A percentile compares a stretch with the other conserved stretches of the same genome.
Evolutionary conservation across 257 asterid genomes (phyloP).

Genomic region (Solanum ossicruentum): DNA sequence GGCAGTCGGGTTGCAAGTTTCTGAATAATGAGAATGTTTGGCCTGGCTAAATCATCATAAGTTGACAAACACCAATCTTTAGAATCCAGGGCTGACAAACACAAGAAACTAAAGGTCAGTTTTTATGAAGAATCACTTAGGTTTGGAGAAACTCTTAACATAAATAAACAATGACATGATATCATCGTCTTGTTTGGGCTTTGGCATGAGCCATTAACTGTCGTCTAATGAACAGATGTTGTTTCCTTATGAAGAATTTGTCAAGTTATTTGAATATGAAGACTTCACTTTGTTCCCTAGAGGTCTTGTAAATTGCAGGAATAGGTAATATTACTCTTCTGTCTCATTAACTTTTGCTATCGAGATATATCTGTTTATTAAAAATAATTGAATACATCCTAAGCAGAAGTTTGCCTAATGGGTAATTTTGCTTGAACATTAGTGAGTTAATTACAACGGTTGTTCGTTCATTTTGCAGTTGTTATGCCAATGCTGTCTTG

Average conservation of each 20-base stretch:
- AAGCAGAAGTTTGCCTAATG: background rate
- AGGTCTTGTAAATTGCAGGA: constrained; percentile 78
- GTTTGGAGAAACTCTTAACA: background rate
- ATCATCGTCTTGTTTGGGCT: background rate
- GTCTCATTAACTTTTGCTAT: background rate
- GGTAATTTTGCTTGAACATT: background rate
- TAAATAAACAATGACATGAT: background rate
- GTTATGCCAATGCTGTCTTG: constrained; percentile 86
- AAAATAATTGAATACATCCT: background rate
- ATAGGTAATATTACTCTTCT: constrained; percentile 39
- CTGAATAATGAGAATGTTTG: constrained; percentile 38
- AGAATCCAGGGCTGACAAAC: constrained; percentile 21
- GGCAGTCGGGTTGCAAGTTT: constrained; percentile 22
- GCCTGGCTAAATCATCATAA: constrained; percentile 37
- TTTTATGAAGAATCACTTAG: background rate
- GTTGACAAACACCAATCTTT: constrained; percentile 26
- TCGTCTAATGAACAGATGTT: constrained; percentile 46
- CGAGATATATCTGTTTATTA: background rate
- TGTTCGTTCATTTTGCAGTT: constrained; percentile 35
- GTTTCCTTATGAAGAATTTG: constrained; percentile 79
- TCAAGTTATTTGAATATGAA: constrained; percentile 57
- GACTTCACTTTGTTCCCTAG: constrained; percentile 41
- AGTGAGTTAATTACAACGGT: background rate
- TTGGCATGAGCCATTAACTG: background rate
- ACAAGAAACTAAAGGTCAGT: constrained; percentile 54